Evolutionary conservation across 495 filamentous ascomycete genomes (phyloP).

Genomic region (Xylaria flabelliformis): DNA sequence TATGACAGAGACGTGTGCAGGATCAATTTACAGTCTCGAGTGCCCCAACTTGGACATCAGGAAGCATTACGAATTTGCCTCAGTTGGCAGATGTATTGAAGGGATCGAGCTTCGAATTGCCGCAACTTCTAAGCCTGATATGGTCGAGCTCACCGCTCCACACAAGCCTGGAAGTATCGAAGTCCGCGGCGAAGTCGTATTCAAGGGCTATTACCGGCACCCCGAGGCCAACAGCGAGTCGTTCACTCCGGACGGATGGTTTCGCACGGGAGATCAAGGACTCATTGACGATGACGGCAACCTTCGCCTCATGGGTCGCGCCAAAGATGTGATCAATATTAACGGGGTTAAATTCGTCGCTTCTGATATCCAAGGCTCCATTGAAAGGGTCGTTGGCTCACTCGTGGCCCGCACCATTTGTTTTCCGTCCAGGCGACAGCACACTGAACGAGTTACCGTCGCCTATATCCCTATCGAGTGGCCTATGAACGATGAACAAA

Average conservation of each 20-base stretch:
- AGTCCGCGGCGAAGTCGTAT: not conserved
- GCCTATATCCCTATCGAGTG: not conserved
- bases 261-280: slow-evolving; percentile 6
- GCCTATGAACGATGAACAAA: not conserved
- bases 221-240: not conserved
- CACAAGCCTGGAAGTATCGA: slow-evolving; percentile 29
- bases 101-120: slow-evolving; percentile 53
- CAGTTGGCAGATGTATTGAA: slow-evolving; percentile 48
- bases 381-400: not conserved
- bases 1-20: slow-evolving; percentile 65
- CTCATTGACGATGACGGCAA: not conserved
- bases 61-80: slow-evolving; percentile 40
- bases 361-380: not conserved
- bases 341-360: not conserved
- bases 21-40: slow-evolving; percentile 48
- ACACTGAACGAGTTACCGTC: not conserved
- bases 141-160: slow-evolving; percentile 18
- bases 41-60: slow-evolving; percentile 47
- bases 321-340: slow-evolving; percentile 12
- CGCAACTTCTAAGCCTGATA: too few species aligned
- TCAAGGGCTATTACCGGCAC: not conserved
- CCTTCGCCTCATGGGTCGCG: not conserved
- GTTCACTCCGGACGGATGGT: slow-evolving; percentile 9
- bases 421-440: not conserved
- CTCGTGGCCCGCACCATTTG: not conserved